These are phyloP conservation scores for Nicotiana otophora DNA, from an alignment of 257 asterid genomes.

Conservation along the genomic window DNA sequence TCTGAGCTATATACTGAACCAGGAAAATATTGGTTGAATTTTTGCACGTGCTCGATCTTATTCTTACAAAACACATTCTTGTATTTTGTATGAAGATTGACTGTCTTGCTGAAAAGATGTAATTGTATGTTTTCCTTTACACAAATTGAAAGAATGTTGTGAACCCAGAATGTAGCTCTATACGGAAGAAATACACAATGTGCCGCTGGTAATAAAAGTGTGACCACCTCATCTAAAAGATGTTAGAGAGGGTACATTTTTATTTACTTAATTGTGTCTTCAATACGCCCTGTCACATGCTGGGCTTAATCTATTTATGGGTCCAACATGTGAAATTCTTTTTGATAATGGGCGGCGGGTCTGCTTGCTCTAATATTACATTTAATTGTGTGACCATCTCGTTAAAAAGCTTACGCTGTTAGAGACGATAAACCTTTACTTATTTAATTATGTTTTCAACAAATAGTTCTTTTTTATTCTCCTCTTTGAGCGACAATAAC, in stretches of 20 bases:
- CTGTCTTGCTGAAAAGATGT: neutral
- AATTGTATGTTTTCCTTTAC: neutral
- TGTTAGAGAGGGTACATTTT: neutral
- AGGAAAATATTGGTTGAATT: neutral
- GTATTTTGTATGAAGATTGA: neutral
- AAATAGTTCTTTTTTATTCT: neutral
- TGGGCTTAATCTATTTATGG: no score
- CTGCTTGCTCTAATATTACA: neutral
- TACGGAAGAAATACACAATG: neutral
- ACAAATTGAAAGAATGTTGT: neutral
- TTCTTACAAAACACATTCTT: neutral
- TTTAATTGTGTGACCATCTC: neutral
- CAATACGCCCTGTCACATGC: neutral
- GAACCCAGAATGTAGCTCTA: neutral
- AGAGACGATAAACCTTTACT: neutral
- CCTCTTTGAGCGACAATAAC: neutral
- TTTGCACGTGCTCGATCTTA: no score
- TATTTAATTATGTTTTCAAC: neutral
- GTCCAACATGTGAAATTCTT: neutral
- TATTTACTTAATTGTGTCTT: neutral
- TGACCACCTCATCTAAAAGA: neutral
- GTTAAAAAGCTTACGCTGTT: neutral
- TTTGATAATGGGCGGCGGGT: neutral
- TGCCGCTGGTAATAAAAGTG: neutral
- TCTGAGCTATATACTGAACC: neutral